Base-by-base conservation (phyloP, 73 alveolate genomes). In the Paramecium biaurelia region DNA sequence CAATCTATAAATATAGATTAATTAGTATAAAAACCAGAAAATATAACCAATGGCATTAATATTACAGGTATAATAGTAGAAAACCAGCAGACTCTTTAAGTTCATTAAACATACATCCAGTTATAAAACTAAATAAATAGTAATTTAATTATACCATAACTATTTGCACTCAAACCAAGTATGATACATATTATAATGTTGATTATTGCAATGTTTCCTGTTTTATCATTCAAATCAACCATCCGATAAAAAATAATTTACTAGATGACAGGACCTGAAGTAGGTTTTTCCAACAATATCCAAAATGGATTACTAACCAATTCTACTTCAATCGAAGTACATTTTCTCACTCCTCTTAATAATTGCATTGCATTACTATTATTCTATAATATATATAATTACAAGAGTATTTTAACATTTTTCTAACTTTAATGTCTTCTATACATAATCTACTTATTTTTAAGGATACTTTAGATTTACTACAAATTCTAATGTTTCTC, bases 401-500 rank as follows among this genome's bases (percentile, higher is more conserved):
- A 89, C 88, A 1, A 89, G 57, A 15, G 94, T 89, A 15, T 89
- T 42, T 70, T 68, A 32, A 28, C 97, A 95, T 79, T 92, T 93
- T 93, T 95, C 97, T 59, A 96, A 93, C 58, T 95, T 94, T 53
- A 96, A 94, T 6, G 89, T 87, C 21, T 92, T 68, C 70, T 95
- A 90, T 85, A 95, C 93, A 41, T 94, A 92, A 6, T 94, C 89
- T 23, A 97, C 99, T 82, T 87, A 47, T 26, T 92, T 94, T 92
- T 58, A 97, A 2, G 93, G 86, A 45, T 93, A 89, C 76, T 95
- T 97, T 28, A 96, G 93, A 88, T 96, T 86, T 24, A 98, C 99
- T 3, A 97, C 96, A 92, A 96, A 95, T 32, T 92, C 93, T 59
- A 96, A 95, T 12, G 97, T 95, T 92, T 96, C 99, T 63, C 95